Evolutionary conservation across 2,329 filamentous ascomycete species (phyloP), one percentile per base, ranked within the genome.

Genomic region (Ophiostoma populinum): DNA sequence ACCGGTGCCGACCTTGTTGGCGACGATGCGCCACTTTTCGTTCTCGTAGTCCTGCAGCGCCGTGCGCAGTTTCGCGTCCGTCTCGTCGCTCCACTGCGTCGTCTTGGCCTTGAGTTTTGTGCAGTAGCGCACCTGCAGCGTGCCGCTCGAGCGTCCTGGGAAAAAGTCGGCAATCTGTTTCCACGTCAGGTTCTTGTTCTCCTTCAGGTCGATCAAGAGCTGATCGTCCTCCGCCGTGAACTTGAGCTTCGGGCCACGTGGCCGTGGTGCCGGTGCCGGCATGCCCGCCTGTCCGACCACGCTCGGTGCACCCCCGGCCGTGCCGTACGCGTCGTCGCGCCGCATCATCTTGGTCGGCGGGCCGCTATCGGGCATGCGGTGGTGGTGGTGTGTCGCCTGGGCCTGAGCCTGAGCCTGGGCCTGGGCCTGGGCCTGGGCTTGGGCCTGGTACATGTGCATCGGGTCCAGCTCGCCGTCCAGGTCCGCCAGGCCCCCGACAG

Each of bases 161-260:
- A 94, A 94, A 57, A 93, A 93, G 51, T 93, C 86, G 38, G 85
- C 82, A 49, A 94, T 94, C 62, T 94, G 86, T 58, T 92, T 93
- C 86, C 86, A 94, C 5, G 86, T 92, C 51, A 94, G 63, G 50
- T 82, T 86, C 55, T 90, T 92, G 50, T 90, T 86, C 57, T 94
- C 86, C 55, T 94, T 94, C 42, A 94, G 62, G 50, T 92, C 81
- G 38, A 93, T 76, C 36, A 94, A 64, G 32, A 92, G 61, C 45
- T 80, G 75, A 54, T 94, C 86, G 51, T 94, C 86, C 54, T 92
- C 85, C 8, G 81, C 75, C 1, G 85, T 93, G 51, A 94, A 94
- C 56, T 93, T 93, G 46, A 92, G 65, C 58, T 93, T 94, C 6
- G 85, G 85, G 3, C 82, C 83, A 40, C 80, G 73, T 8, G 86